Evolutionary conservation across 352 stramenopile genomes (phyloP), one percentile per base, ranked within the genome.

Genomic region (Pythium oligandrum): DNA sequence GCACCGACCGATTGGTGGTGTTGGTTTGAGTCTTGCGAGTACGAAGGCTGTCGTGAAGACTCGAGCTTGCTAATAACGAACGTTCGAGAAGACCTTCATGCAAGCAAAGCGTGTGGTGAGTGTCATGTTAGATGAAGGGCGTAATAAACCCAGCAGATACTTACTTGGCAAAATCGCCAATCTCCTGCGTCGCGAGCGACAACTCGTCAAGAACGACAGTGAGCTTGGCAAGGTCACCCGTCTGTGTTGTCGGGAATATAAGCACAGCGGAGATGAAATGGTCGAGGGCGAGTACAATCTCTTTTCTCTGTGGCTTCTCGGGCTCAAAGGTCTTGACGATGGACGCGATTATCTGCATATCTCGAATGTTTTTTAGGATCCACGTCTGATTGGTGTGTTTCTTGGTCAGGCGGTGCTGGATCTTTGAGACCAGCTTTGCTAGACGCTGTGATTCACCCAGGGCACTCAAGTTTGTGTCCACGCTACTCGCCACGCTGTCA

Each of bases 201-300:
- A 89, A 40, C 31, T 73, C 62, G 40, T 60, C 50, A 26, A 89
- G 67, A 44, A 79, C 63, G 4, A 43, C 49, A 6, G 72, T 60
- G 37, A 89, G 68, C 57, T 70, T 63, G 33, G 55, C 36, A 12
- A 89, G 51, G 42, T 66, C 59, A 34, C 26, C 45, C 10, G 33
- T 31, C 32, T 40, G 48, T 3, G 53, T 52, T 12, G 42, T 35
- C 4, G 75, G 59, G 53, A 69, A 84, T 6, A 89, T 55, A 53
- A 89, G 57, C 58, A 89, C 71, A 3, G 78, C 73, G 26, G 78
- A 89, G 62, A 86, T 78, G 46, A 86, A 70, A 44, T 89, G 78
- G 50, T 89, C 78, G 40, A 86, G 59, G 45, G 78, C 70, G 26
- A 89, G 64, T 59, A 84, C 74, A 42, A 86, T 48, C 34, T 86